phyloP scores from a whole-genome alignment of 306 rosid genomes.

The Vigna hirtella region DNA sequence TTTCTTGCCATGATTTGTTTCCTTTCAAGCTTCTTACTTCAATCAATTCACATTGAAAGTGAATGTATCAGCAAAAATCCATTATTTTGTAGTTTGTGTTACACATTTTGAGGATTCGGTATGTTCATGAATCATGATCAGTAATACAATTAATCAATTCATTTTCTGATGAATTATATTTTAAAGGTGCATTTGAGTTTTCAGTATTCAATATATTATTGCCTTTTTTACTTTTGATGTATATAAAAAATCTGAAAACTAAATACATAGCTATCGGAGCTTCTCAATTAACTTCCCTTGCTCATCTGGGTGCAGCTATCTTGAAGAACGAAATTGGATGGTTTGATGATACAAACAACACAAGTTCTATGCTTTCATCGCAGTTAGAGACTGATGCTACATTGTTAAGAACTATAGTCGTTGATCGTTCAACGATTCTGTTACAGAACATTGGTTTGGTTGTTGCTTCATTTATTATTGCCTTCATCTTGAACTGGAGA shows the following conservation, averaged over 20 bases:
- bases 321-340: constrained; percentile 95
- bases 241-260: neutral
- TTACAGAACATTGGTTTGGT: constrained; percentile 86
- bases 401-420: constrained; percentile 77
- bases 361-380: constrained; percentile 89
- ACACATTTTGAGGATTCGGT: constrained; percentile 22
- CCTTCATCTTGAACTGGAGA: constrained; percentile 96
- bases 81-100: constrained; percentile 16
- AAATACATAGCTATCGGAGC: neutral
- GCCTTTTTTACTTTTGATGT: neutral
- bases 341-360: constrained; percentile 88
- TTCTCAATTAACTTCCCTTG: constrained; percentile 28
- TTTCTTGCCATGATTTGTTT: constrained; percentile 21
- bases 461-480: constrained; percentile 79
- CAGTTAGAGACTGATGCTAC: constrained; percentile 89
- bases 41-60: constrained; percentile 3
- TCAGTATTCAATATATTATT: neutral
- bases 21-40: constrained; percentile 21
- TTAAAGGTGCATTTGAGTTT: constrained; percentile 9
- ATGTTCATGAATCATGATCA: constrained; percentile 36
- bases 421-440: constrained; percentile 85
- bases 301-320: constrained; percentile 68
- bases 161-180: constrained; percentile 22
- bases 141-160: constrained; percentile 28
- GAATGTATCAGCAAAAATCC: neutral